A percentile compares a stretch with the other conserved stretches of the same genome.
Conservation (phyloP, 2,329 filamentous ascomycete genomes). For the Fusarium sp. region DNA sequence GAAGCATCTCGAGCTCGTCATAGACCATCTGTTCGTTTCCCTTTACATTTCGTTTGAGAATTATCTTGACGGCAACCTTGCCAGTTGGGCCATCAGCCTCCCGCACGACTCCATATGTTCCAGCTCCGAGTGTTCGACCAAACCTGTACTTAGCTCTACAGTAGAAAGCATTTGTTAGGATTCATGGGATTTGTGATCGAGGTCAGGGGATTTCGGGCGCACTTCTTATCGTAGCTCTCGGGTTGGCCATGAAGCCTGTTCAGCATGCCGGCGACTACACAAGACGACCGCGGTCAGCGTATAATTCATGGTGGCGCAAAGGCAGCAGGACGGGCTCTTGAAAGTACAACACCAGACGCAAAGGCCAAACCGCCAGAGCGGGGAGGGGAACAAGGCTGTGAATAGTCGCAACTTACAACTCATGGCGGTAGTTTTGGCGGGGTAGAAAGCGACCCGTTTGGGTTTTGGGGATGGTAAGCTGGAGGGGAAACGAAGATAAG, state of each 20-base stretch:
- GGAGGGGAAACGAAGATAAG: constrained; percentile 14
- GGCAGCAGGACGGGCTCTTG: not conserved
- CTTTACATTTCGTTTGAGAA: constrained; percentile 98
- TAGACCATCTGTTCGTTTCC: constrained; percentile 99
- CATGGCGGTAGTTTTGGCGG: constrained; percentile 43
- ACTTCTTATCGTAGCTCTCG: constrained; percentile 99
- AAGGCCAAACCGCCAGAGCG: constrained; percentile 27
- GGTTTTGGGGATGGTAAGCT: constrained; percentile 9
- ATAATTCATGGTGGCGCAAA: not conserved
- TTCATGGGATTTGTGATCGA: constrained; percentile 19
- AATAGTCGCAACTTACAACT: constrained; percentile 45
- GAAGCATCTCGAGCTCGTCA: constrained; percentile 94
- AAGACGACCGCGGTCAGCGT: constrained; percentile 37
- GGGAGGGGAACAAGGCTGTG: constrained; percentile 39
- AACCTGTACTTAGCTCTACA: constrained; percentile 86
- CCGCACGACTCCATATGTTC: constrained; percentile 97
- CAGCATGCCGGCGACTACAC: constrained; percentile 83
- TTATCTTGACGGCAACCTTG: constrained; percentile 97
- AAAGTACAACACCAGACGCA: not conserved
- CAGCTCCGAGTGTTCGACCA: constrained; percentile 91
- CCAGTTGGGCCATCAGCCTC: constrained; percentile 87
- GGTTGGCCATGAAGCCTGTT: constrained; percentile 97
- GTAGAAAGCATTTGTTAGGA: constrained; percentile 37
- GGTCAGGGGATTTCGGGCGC: constrained; percentile 44
- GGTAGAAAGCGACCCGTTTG: constrained; percentile 32